Evolutionary conservation across 73 alveolate genomes (phyloP).

Genomic region (Uronychia binucleata): DNA sequence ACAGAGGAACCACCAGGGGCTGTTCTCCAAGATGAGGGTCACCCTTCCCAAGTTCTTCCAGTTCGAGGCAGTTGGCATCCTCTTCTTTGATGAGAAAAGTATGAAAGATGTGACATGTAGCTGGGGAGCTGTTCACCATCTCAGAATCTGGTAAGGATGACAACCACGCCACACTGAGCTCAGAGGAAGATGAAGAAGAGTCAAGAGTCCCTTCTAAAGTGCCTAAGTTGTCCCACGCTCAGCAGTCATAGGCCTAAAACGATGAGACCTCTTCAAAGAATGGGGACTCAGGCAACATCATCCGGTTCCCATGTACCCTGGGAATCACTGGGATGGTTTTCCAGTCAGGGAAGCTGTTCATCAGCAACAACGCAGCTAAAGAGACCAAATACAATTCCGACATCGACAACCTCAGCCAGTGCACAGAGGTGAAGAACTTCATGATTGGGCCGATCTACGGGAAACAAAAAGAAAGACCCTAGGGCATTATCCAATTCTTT

Average conservation of each 20-base stretch:
- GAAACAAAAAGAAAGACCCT: constrained; percentile 50
- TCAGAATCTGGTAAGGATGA: constrained; percentile 38
- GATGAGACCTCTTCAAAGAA: not conserved
- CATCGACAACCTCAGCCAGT: constrained; percentile 54
- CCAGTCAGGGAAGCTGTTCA: constrained; percentile 41
- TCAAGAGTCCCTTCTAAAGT: no score
- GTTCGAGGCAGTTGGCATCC: constrained; percentile 69
- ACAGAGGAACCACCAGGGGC: constrained; percentile 66
- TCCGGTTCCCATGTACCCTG: constrained; percentile 62
- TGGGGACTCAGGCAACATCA: constrained; percentile 13
- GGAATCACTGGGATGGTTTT: constrained; percentile 70
- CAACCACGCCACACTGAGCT: not conserved
- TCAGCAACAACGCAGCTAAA: constrained; percentile 62
- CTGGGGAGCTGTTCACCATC: constrained; percentile 51
- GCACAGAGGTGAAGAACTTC: constrained; percentile 68
- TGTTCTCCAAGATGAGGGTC: constrained; percentile 57
- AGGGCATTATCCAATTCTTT: constrained; percentile 65
- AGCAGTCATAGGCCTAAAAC: no score
- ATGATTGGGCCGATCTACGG: constrained; percentile 75
- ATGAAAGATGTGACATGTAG: no score
- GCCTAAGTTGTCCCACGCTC: no score
- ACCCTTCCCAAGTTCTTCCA: constrained; percentile 60
- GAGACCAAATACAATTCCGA: constrained; percentile 63
- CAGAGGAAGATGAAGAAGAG: not conserved
- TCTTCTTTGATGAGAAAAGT: constrained; percentile 48